Conservation (phyloP, 495 filamentous ascomycete species). For the Aspergillus ellipticus region DNA sequence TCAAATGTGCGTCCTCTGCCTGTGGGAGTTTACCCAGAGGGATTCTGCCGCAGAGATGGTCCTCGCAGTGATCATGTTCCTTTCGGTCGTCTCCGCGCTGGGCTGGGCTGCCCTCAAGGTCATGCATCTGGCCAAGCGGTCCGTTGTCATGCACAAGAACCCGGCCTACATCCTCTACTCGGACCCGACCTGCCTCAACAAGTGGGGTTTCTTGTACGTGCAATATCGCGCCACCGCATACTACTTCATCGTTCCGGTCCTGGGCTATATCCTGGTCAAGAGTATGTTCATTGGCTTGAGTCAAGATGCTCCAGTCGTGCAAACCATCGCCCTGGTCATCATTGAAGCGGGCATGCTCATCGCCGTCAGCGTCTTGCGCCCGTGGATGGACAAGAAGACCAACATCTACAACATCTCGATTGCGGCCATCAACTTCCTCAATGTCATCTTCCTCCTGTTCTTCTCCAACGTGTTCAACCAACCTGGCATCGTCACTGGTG, state of each 20-base stretch:
- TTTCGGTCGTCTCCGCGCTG: conserved; percentile 71
- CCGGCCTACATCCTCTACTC: conserved; percentile 96
- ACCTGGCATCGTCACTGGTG: conserved; percentile 78
- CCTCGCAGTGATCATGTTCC: conserved; percentile 84
- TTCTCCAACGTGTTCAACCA: conserved; percentile 80
- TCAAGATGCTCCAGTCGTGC: conserved; percentile 65
- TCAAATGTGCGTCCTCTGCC: conserved; percentile 82
- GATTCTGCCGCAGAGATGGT: conserved; percentile 87
- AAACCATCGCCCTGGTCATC: conserved; percentile 79
- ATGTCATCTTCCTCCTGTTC: conserved; percentile 76
- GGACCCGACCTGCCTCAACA: conserved; percentile 82
- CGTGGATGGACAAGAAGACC: conserved; percentile 99
- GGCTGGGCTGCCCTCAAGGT: conserved; percentile 87
- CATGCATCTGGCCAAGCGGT: conserved; percentile 77
- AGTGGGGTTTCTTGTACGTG: conserved; percentile 97
- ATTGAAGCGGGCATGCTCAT: conserved; percentile 81
- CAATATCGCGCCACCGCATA: conserved; percentile 94
- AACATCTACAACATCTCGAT: conserved; percentile 96
- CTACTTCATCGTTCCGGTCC: conserved; percentile 86
- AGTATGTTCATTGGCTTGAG: conserved; percentile 83
- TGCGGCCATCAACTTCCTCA: conserved; percentile 81
- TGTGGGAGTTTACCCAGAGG: conserved; percentile 86
- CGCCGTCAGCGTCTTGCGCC: conserved; percentile 70
- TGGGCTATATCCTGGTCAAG: conserved; percentile 78
- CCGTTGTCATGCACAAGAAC: conserved; percentile 85